Conservation (phyloP, 2,329 filamentous ascomycete genomes). For the Dactylellina drechsleri region DNA sequence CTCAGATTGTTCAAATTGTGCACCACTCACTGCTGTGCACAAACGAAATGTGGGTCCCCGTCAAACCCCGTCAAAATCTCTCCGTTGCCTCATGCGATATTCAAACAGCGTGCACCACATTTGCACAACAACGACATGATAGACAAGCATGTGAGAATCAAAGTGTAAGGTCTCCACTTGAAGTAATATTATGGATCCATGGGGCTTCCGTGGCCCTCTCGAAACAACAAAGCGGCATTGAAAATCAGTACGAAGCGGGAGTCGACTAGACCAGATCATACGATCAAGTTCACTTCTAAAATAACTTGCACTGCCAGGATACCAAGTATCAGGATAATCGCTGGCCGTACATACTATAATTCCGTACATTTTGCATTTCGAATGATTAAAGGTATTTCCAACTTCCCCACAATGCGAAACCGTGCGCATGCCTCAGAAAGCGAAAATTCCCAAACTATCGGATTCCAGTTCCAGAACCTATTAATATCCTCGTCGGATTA, state of each 20-base stretch:
- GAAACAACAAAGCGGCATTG: no score
- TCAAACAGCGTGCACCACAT: conserved; percentile 1
- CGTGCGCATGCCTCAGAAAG: no score
- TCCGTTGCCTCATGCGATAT: conserved; percentile 23
- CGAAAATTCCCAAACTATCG: neutral
- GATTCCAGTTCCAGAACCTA: neutral
- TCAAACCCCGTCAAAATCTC: conserved; percentile 3
- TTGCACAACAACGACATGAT: no score
- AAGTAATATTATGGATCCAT: no score
- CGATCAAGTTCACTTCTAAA: no score
- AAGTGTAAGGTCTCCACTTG: no score
- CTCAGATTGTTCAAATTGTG: conserved; percentile 42
- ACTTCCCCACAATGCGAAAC: conserved; percentile 2
- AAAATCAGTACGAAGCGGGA: no score
- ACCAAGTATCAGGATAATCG: conserved; percentile 5
- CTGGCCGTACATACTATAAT: conserved; percentile 22
- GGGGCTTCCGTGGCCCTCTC: no score
- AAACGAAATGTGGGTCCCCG: conserved; percentile 40
- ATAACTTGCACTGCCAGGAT: no score
- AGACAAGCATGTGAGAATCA: no score
- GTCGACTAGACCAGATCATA: no score
- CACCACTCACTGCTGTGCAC: no score
- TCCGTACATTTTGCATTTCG: conserved; percentile 11
- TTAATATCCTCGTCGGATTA: conserved; percentile 3
- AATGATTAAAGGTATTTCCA: neutral